Evolutionary conservation across 2,329 filamentous ascomycete genomes (phyloP).

Genomic region (Ramularia collo-cygni): DNA sequence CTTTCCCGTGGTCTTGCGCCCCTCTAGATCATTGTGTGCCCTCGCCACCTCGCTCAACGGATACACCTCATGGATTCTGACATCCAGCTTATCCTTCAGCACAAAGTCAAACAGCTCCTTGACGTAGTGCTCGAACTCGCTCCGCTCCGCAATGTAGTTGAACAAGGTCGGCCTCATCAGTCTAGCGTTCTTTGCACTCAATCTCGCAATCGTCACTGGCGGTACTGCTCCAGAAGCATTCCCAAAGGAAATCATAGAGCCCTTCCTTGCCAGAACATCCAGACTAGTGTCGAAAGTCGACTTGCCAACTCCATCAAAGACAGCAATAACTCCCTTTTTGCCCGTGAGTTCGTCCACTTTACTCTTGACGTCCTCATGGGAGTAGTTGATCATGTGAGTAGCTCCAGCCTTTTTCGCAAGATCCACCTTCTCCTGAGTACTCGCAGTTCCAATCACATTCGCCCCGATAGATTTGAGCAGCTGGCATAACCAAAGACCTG

Average conservation of each 20-base stretch:
- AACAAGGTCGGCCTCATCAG: constrained; percentile 68
- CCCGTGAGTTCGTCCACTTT: constrained; percentile 63
- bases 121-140: constrained; percentile 65
- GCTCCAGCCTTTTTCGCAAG: constrained; percentile 66
- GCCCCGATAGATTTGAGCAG: constrained; percentile 66
- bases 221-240: constrained; percentile 74
- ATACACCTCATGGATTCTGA: constrained; percentile 71
- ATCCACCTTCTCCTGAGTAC: constrained; percentile 63
- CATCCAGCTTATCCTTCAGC: constrained; percentile 59
- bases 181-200: constrained; percentile 69
- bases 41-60: constrained; percentile 63
- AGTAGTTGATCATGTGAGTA: constrained; percentile 64
- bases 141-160: constrained; percentile 60
- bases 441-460: constrained; percentile 71
- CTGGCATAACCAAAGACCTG: constrained; percentile 69
- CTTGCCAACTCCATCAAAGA: constrained; percentile 83
- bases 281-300: constrained; percentile 74
- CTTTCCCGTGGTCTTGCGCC: constrained; percentile 78
- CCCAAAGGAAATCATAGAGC: constrained; percentile 69
- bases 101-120: constrained; percentile 69
- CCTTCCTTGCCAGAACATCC: constrained; percentile 68
- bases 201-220: constrained; percentile 55
- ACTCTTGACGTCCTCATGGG: constrained; percentile 49
- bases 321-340: constrained; percentile 64
- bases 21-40: constrained; percentile 73